Base-by-base conservation (phyloP, 352 stramenopile species). In the Globisporangium apiculatum region DNA sequence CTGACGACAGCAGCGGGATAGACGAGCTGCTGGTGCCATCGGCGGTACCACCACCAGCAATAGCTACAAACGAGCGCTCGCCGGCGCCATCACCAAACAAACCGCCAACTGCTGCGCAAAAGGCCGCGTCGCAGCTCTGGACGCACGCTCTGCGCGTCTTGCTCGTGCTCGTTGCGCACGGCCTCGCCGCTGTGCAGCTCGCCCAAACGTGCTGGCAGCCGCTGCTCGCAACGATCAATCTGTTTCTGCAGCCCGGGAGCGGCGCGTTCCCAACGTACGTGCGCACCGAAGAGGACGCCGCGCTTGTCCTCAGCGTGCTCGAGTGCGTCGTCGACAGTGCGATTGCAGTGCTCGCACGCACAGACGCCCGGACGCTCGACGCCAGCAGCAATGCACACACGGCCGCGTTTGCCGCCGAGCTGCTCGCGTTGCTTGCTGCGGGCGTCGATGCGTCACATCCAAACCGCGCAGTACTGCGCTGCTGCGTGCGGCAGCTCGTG, bases 301-400 rank as follows among this genome's bases (percentile, higher is more conserved):
- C 71, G 40, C 60, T 94, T 38, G 80, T 91, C 24, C 55, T 93
- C 38, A 90, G 76, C 24, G 69, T 91, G 7, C 64, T 94, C 4
- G 83, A 91, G 56, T 91, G 75, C 52, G 60, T 92, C 7, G 82
- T 91, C 18, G 79, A 89, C 54, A 87, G 68, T 36, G 76, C 80
- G 37, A 83, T 91, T 24, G 67, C 73, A 24, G 46, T 88, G 47
- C 67, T 88, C 11, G 62, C 66, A 14, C 72, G 72, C 41, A 57
- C 55, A 10, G 53, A 61, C 5, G 18, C 48, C 0, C 53, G 58
- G 49, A 57, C 5, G 35, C 49, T 1, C 52, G 58, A 37, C 18
- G 37, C 2, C 36, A 63, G 1, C 51, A 67, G 37, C 75, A 72
- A 24, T 49, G 52, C 35, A 17, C 10, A n/a, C 5, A 49, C 45